Evolutionary conservation across 75 land plant genomes (phyloP).

Genomic region (Pinus tabuliformis): DNA sequence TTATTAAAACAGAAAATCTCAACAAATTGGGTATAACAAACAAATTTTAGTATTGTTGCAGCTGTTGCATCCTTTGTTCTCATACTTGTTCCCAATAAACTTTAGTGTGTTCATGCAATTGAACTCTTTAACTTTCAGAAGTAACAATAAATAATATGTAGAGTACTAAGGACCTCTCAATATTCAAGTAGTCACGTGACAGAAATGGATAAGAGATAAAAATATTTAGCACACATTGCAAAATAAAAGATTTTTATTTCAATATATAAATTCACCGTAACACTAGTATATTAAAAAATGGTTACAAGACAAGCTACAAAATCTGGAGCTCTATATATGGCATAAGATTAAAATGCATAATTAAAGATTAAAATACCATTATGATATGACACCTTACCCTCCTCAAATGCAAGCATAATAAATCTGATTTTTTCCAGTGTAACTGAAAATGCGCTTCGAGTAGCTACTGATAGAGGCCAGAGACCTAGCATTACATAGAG

Average conservation of each 20-base stretch:
- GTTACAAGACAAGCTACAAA: background rate
- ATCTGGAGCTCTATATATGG: background rate
- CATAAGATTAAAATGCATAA: background rate
- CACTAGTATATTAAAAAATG: background rate
- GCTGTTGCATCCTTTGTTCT: background rate
- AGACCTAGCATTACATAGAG: slow-evolving; percentile 3
- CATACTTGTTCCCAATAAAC: background rate
- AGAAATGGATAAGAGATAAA: background rate
- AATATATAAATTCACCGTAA: background rate
- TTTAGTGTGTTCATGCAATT: slow-evolving; percentile 3
- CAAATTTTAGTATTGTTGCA: slow-evolving; percentile 4
- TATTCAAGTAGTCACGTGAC: background rate
- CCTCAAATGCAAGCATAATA: background rate
- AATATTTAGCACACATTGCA: background rate
- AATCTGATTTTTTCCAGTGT: background rate
- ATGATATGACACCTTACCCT: background rate
- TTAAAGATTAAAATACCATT: background rate
- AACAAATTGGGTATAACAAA: no score
- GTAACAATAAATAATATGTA: background rate
- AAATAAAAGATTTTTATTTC: background rate
- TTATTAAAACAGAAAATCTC: no score
- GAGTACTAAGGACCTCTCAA: background rate
- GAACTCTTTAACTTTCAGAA: slow-evolving; percentile 4
- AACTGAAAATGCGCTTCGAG: slow-evolving; percentile 5
- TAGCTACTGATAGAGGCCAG: background rate